Base-by-base conservation (phyloP, 768 basidiomycete genomes). In the Rhizopogon vesiculosus region DNA sequence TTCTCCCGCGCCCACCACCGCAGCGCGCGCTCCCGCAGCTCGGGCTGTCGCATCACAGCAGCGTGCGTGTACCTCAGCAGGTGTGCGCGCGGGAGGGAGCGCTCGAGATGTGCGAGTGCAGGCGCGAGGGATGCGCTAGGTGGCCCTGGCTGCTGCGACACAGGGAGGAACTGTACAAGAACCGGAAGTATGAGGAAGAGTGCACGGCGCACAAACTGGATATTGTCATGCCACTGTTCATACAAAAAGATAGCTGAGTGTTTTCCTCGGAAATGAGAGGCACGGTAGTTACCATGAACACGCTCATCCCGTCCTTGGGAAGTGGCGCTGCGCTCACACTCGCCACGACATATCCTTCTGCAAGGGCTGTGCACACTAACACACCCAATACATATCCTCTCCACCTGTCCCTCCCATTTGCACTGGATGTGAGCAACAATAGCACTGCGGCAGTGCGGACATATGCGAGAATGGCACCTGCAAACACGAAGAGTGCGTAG, bases 161-260 rank as follows among this genome's bases (percentile, higher is more conserved):
- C 74, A 5, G 81, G 76, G 6, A 75, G 51, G 49, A 74, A 59
- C 64, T 79, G 76, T 9, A 84, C 63, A 51, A 79, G 38, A 28
- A 82, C 58, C 5, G 87, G 84, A 2, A 89, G 72, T 31, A 76
- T 7, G 54, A 88, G 72, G 70, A 90, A 86, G 52, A 87, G 66
- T 1, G 74, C 28, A 52, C 80, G 78, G n/a, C 89, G 86, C 35
- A 70, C 57, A 46, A 75, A 64, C 64, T 79, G 77, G 39, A 85
- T 69, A 28, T 64, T 72, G 65, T 90, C 86, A 69, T 88, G 85
- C 83, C 83, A 86, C 88, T 90, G 57, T 31, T 15, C 13, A 35
- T 8, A 8, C 12, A 12, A 28, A 40, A 22, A 33, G 45, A 7
- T 22, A 13, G 12, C 7, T 45, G n/a, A n/a, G 5, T n/a, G 2